These are phyloP conservation scores for Phylloporus scabripes DNA, from an alignment of 768 basidiomycete genomes.

Conservation along the genomic window DNA sequence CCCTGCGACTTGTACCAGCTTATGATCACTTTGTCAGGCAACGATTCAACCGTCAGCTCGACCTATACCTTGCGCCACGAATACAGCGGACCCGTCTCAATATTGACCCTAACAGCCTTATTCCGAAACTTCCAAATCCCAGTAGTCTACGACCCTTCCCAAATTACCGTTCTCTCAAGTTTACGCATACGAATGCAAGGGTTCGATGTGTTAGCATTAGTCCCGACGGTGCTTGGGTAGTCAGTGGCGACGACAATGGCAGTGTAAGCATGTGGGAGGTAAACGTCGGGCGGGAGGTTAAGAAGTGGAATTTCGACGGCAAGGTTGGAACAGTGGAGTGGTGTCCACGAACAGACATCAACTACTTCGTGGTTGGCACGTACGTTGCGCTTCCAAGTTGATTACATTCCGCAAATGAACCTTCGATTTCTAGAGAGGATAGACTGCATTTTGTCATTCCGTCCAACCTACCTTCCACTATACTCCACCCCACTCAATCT, in stretches of 20 bases:
- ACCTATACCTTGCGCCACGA: constrained; percentile 93
- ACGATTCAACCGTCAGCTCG: constrained; percentile 88
- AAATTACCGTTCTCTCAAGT: constrained; percentile 68
- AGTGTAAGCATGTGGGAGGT: constrained; percentile 88
- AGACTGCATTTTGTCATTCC: constrained; percentile 75
- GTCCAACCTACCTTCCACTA: constrained; percentile 60
- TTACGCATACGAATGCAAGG: constrained; percentile 60
- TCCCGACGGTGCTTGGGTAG: constrained; percentile 86
- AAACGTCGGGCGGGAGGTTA: constrained; percentile 81
- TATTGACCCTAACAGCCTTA: constrained; percentile 84
- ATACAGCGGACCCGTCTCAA: constrained; percentile 83
- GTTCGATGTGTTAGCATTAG: constrained; percentile 75
- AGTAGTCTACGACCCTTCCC: constrained; percentile 93
- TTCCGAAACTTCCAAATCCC: constrained; percentile 93
- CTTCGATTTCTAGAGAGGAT: constrained; percentile 57
- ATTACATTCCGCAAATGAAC: constrained; percentile 6
- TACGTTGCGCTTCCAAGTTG: constrained; percentile 39
- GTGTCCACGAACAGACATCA: constrained; percentile 84
- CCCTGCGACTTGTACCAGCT: constrained; percentile 86
- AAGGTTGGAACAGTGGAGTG: constrained; percentile 86
- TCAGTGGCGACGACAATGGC: constrained; percentile 89
- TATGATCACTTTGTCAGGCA: constrained; percentile 91
- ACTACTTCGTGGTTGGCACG: constrained; percentile 75
- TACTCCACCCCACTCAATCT: constrained; percentile 55
- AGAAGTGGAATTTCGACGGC: constrained; percentile 75